Evolutionary conservation across 352 stramenopile genomes (phyloP).

Genomic region (Globisporangium viniferum): DNA sequence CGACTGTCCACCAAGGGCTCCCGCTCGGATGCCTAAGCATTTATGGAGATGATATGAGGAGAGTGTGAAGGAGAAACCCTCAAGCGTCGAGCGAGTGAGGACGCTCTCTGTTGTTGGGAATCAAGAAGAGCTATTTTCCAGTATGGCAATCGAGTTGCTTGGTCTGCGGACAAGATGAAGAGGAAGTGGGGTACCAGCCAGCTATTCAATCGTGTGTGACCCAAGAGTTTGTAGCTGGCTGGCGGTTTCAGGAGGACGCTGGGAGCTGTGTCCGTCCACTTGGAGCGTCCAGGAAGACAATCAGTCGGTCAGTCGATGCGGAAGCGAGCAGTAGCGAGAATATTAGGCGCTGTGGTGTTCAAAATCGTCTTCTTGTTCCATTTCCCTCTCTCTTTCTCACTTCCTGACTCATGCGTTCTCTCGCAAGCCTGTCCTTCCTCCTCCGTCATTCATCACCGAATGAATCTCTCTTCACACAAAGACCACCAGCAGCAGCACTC

Average conservation of each 20-base stretch:
- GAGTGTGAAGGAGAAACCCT: neutral
- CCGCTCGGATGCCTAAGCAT: slow-evolving; percentile 2
- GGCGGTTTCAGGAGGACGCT: neutral
- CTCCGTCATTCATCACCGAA: neutral
- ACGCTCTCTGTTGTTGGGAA: neutral
- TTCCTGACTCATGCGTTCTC: neutral
- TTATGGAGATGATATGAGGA: neutral
- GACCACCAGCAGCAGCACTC: neutral
- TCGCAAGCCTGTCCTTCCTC: neutral
- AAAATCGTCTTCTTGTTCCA: neutral
- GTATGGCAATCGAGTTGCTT: neutral
- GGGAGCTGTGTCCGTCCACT: neutral
- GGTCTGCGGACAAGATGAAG: neutral
- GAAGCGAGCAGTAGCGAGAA: neutral
- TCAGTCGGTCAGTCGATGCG: neutral
- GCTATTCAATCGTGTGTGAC: neutral
- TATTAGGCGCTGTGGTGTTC: neutral
- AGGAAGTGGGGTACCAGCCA: neutral
- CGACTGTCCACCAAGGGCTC: neutral
- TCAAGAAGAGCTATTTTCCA: neutral
- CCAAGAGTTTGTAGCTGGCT: neutral
- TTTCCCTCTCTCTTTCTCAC: neutral
- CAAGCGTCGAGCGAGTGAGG: neutral
- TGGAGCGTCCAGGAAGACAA: neutral
- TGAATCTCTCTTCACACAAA: neutral